Evolutionary conservation across 2,329 filamentous ascomycete species (phyloP), one percentile per base, ranked within the genome.

Genomic region (Lecanicillium sp.): DNA sequence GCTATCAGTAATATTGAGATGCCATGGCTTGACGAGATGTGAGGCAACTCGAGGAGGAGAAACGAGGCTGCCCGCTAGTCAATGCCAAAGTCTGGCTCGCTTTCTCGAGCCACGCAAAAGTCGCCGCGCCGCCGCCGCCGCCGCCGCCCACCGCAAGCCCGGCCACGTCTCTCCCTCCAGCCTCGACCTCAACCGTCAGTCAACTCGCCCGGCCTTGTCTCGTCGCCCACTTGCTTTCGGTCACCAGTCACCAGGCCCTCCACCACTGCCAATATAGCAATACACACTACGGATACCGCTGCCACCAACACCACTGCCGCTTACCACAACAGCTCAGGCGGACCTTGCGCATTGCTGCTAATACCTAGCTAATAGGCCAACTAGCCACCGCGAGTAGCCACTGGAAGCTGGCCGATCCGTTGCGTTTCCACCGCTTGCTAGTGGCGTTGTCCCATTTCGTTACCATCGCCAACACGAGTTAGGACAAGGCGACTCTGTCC

Each of bases 401-500:
- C n/a, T n/a, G n/a, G n/a, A n/a, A n/a, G n/a, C n/a, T n/a, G n/a
- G n/a, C n/a, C n/a, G n/a, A n/a, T n/a, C n/a, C n/a, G n/a, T n/a
- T n/a, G n/a, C n/a, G 19, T 24, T 39, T 46, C 35, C 26, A 15
- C 33, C 43, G 43, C 30, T 46, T 24, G 23, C 35, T 26, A 30
- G 21, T 36, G 24, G 41, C 29, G 43, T 24, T 21, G 17, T 39
- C 33, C 35, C 21, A 26, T 46, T 30, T 32, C n/a, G 19, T 32
- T 30, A 24, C 35, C 35, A 19, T 24, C 43, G 26, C 43, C 33
- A 38, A 23, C 43, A 39, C 29, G 14, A 27, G 44, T 30, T 39
- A 39, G 43, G 32, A 39, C 26, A 46, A 32, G 14, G 24, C 43
- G 33, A 45, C 26, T n/a, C 26, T 37, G 44, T 39, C 24, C 35